A percentile compares a stretch with the other conserved stretches of the same genome.
phyloP scores from a whole-genome alignment of 2,329 filamentous ascomycete species.

The Anthostomella pinea region DNA sequence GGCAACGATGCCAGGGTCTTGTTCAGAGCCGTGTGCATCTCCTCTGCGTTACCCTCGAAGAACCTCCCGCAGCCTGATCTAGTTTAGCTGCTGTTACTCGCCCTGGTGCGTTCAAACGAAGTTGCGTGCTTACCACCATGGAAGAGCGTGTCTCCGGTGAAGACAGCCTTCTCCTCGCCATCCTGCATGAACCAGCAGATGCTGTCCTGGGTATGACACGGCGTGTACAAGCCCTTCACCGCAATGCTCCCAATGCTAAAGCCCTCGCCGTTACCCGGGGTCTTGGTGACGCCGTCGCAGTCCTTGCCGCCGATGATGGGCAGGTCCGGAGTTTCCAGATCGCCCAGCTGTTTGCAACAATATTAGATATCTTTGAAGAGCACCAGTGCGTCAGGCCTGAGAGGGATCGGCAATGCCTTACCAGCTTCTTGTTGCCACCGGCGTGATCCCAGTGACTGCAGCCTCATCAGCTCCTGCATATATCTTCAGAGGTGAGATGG shows the following conservation, averaged over 20 bases:
- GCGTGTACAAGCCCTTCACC: slow-evolving; percentile 87
- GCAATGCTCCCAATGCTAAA: slow-evolving; percentile 83
- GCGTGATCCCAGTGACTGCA: slow-evolving; percentile 88
- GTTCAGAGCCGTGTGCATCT: slow-evolving; percentile 95
- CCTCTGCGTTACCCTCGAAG: slow-evolving; percentile 83
- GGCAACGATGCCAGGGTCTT: slow-evolving; percentile 76
- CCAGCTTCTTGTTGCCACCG: slow-evolving; percentile 83
- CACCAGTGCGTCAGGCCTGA: neutral
- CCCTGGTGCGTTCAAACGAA: too few species aligned
- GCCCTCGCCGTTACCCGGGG: slow-evolving; percentile 69
- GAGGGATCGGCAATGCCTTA: too few species aligned
- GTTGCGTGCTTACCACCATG: slow-evolving; percentile 80
- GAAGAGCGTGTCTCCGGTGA: slow-evolving; percentile 95
- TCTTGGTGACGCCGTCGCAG: slow-evolving; percentile 75
- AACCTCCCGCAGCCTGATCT: slow-evolving; percentile 81
- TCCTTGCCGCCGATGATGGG: slow-evolving; percentile 85
- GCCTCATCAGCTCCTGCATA: slow-evolving; percentile 7
- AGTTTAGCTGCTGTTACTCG: slow-evolving; percentile 11
- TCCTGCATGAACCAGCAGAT: slow-evolving; percentile 95
- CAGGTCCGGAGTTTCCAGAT: slow-evolving; percentile 57
- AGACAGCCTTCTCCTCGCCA: slow-evolving; percentile 70
- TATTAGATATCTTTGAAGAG: slow-evolving; percentile 1
- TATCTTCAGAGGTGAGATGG: neutral
- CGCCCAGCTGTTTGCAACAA: slow-evolving; percentile 29
- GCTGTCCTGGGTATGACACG: slow-evolving; percentile 97